Conservation (phyloP, 2,329 filamentous ascomycete genomes). For the Trichocomaceae sp. region DNA sequence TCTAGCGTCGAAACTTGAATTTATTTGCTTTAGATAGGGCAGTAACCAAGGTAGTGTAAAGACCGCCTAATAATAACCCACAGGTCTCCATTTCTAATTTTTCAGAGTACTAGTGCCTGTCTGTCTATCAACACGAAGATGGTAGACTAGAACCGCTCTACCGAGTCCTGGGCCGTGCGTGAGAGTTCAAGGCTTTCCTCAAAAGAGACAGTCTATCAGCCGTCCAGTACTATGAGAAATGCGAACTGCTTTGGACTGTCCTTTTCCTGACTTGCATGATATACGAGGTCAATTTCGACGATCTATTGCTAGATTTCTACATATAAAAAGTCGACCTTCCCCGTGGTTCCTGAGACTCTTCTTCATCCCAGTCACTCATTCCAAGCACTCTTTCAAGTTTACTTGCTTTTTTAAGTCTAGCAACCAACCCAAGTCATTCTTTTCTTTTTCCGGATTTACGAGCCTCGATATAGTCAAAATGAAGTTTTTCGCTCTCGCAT, state of each 20-base stretch:
- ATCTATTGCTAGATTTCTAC: background rate
- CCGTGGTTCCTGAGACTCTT: background rate
- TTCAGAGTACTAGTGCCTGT: too few species aligned
- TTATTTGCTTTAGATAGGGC: too few species aligned
- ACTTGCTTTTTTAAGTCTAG: background rate
- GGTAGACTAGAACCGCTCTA: too few species aligned
- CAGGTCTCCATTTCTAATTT: too few species aligned
- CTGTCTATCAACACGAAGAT: too few species aligned
- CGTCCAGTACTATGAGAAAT: background rate
- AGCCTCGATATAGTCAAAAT: background rate
- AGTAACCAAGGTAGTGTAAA: too few species aligned
- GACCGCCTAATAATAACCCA: too few species aligned
- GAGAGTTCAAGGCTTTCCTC: too few species aligned
- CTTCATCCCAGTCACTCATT: background rate
- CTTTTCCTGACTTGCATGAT: background rate
- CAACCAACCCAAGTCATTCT: background rate
- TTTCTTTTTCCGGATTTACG: background rate
- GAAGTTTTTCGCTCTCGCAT: constrained; percentile 9
- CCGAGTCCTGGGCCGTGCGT: too few species aligned
- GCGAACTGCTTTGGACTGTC: background rate
- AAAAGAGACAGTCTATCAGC: background rate
- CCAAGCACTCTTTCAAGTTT: background rate
- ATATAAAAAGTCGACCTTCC: background rate
- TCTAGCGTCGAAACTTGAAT: too few species aligned
- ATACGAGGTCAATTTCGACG: background rate